Percentiles rank a stretch among this genome's conserved stretches.
Evolutionary conservation across 1,139 yeast species (phyloP).

Genomic region (Diutina ranongensis): DNA sequence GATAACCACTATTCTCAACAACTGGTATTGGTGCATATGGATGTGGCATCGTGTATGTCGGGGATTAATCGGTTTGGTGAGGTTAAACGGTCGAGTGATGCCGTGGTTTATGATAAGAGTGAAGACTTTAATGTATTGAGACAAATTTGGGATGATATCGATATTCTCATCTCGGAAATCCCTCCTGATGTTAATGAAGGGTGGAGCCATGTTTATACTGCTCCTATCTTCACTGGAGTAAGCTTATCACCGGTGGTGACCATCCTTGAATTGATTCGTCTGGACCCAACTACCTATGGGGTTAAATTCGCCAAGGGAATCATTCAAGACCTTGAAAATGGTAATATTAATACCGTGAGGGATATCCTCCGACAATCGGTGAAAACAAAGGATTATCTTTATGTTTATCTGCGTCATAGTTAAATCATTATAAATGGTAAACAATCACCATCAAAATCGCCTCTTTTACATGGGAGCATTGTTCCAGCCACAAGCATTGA

Average conservation of each 20-base stretch:
- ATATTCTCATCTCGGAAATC: slow-evolving; percentile 45
- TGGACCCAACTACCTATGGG: slow-evolving; percentile 7
- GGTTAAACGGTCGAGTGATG: slow-evolving; percentile 19
- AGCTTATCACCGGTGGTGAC: background rate
- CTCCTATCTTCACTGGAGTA: background rate
- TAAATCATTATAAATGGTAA: too few relatives aligned
- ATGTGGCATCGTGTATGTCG: slow-evolving; percentile 76
- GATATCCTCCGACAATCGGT: slow-evolving; percentile 16
- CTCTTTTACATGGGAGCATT: too few relatives aligned
- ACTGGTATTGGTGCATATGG: slow-evolving; percentile 48
- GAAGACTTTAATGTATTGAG: slow-evolving; percentile 35
- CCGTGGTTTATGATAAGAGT: slow-evolving; percentile 61
- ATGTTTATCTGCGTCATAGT: slow-evolving; percentile 18
- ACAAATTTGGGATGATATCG: slow-evolving; percentile 41
- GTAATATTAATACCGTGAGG: slow-evolving; percentile 11
- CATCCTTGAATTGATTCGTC: background rate
- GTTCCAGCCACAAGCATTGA: too few relatives aligned
- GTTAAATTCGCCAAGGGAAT: slow-evolving; percentile 10
- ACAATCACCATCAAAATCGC: too few relatives aligned
- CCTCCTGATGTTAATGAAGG: slow-evolving; percentile 9
- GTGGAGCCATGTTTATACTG: slow-evolving; percentile 1
- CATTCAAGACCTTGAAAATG: slow-evolving; percentile 13
- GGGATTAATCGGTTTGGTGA: slow-evolving; percentile 75
- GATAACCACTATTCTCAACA: slow-evolving; percentile 9
- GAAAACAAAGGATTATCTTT: slow-evolving; percentile 17